A percentile compares a stretch with the other conserved stretches of the same genome.
phyloP scores from a whole-genome alignment of 306 rosid genomes.

The Potentilla sterilis region DNA sequence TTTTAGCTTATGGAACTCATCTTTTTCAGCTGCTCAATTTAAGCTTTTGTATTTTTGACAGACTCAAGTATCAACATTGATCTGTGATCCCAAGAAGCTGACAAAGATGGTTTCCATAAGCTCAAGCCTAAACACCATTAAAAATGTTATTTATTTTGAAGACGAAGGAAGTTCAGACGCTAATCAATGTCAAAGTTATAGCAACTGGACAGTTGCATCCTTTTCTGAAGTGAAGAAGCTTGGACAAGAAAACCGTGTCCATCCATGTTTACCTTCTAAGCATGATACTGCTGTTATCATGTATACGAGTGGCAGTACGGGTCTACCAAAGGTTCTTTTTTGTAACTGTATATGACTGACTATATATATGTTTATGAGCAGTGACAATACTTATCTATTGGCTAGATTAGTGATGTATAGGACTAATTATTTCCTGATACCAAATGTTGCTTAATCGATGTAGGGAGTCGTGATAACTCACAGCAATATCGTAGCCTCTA shows the following conservation, averaged over 20 bases:
- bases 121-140: constrained; percentile 50
- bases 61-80: constrained; percentile 78
- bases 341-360: too few species aligned
- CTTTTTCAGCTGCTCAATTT: background rate
- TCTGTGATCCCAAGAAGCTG: constrained; percentile 75
- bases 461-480: constrained; percentile 94
- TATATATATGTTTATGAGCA: background rate
- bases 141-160: constrained; percentile 73
- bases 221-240: constrained; percentile 74
- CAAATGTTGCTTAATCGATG: too few species aligned
- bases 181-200: constrained; percentile 1
- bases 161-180: constrained; percentile 48
- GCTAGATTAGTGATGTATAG: too few species aligned
- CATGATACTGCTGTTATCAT: constrained; percentile 64
- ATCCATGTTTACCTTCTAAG: constrained; percentile 73
- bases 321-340: constrained; percentile 75
- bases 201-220: constrained; percentile 47
- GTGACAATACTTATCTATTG: too few species aligned
- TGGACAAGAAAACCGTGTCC: constrained; percentile 56
- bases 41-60: constrained; percentile 41
- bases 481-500: constrained; percentile 81
- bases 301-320: constrained; percentile 98
- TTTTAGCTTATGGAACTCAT: too few species aligned
- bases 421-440: too few species aligned
- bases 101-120: constrained; percentile 62